Evolutionary conservation across 331 rosid species (phyloP).

Genomic region (Saraca asoca): DNA sequence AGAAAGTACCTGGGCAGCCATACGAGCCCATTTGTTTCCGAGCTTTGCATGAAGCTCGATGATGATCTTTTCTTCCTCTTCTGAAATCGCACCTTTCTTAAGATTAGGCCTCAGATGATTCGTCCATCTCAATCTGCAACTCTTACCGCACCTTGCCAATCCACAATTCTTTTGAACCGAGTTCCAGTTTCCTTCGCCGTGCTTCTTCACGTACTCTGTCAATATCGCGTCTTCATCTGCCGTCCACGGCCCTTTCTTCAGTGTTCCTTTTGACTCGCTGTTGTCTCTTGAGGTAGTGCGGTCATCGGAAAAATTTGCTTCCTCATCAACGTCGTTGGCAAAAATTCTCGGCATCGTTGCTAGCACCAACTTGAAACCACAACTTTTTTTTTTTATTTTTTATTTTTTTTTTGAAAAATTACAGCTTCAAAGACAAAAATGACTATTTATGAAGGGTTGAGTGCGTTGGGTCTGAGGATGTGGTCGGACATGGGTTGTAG

Average conservation of each 20-base stretch:
- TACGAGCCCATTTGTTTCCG: conserved; percentile 92
- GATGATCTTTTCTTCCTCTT: conserved; percentile 61
- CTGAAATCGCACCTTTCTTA: conserved; percentile 68
- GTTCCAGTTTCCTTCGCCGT: conserved; percentile 93
- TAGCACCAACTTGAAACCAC: neutral
- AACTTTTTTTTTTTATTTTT: neutral
- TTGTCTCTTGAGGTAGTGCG: conserved; percentile 20
- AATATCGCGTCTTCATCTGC: conserved; percentile 60
- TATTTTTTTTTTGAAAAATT: neutral
- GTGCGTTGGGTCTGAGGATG: conserved; percentile 11
- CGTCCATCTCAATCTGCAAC: conserved; percentile 89
- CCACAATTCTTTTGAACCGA: conserved; percentile 68
- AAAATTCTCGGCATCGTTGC: conserved; percentile 29
- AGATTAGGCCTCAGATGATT: conserved; percentile 85
- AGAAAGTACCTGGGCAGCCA: conserved; percentile 70
- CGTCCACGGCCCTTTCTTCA: conserved; percentile 91
- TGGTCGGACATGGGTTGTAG: neutral
- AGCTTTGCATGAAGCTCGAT: conserved; percentile 72
- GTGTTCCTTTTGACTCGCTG: conserved; percentile 5
- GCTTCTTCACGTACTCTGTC: conserved; percentile 62
- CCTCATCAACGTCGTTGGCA: conserved; percentile 20
- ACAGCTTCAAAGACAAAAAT: neutral
- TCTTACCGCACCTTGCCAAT: conserved; percentile 72
- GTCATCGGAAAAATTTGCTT: conserved; percentile 6
- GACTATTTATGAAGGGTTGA: neutral